These are phyloP conservation scores for Manihot esculenta DNA, from an alignment of 441 rosid genomes.

Conservation along the genomic window DNA sequence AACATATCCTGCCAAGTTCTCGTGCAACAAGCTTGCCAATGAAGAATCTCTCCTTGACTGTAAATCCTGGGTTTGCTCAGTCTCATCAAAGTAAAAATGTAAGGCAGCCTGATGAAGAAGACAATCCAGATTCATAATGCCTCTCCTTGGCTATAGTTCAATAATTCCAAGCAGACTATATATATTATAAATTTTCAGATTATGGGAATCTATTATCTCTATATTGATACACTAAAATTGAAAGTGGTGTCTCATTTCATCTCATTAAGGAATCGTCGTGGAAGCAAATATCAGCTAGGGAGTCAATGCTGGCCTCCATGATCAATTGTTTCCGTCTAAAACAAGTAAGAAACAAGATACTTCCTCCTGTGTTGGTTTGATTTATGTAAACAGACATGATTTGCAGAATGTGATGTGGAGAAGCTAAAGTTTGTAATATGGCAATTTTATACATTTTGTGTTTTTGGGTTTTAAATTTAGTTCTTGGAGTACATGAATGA, in stretches of 20 bases:
- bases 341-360: slow-evolving; percentile 24
- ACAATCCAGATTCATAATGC: too few species aligned
- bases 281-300: not conserved
- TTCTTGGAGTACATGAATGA: not conserved
- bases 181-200: too few species aligned
- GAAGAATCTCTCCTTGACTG: slow-evolving; percentile 49
- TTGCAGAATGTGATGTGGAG: slow-evolving; percentile 16
- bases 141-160: too few species aligned
- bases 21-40: slow-evolving; percentile 32
- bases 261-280: not conserved
- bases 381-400: not conserved
- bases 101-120: slow-evolving; percentile 14
- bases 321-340: not conserved
- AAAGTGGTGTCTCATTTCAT: too few species aligned
- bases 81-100: slow-evolving; percentile 18
- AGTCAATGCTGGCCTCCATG: not conserved
- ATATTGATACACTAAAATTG: too few species aligned
- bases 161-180: too few species aligned
- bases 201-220: too few species aligned
- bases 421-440: slow-evolving; percentile 23
- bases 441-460: not conserved
- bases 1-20: slow-evolving; percentile 37
- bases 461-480: not conserved
- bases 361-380: slow-evolving; percentile 4
- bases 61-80: slow-evolving; percentile 39